Percentiles rank a stretch among this genome's conserved stretches.
Conservation (phyloP, 1,284 basidiomycete species). For the Ganoderma leucocontextum region DNA sequence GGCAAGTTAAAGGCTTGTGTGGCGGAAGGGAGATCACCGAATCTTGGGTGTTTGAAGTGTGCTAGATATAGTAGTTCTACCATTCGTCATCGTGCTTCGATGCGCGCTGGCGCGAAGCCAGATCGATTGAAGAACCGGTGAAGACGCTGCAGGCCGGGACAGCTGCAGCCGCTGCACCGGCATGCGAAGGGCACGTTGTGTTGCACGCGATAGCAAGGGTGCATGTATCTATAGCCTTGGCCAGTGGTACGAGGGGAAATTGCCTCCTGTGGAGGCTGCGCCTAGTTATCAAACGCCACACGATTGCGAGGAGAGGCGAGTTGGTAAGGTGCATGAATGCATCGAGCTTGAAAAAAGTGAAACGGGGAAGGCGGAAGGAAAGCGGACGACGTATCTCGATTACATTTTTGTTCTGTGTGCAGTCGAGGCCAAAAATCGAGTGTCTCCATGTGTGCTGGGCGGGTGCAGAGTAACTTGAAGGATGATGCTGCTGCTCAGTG, state of each 20-base stretch:
- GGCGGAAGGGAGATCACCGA: constrained; percentile 1
- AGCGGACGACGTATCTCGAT: not conserved
- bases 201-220: not conserved
- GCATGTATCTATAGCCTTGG: not conserved
- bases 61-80: not conserved
- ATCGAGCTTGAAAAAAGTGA: not conserved
- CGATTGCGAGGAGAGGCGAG: not conserved
- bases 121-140: not conserved
- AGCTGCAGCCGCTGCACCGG: not conserved
- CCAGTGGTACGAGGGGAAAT: not conserved
- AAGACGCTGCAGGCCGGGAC: not conserved
- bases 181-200: not conserved
- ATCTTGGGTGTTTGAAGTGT: not conserved
- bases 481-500: not conserved
- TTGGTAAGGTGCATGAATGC: not conserved
- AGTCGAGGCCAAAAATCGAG: not conserved
- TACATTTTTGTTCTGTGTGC: not conserved
- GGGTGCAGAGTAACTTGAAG: not conserved
- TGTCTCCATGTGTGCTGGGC: not conserved
- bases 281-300: constrained; percentile 1
- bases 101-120: not conserved
- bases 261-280: not conserved
- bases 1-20: not conserved
- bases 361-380: not conserved
- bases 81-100: constrained; percentile 4